Evolutionary conservation across 805 yeast genomes (phyloP).

Genomic region (Lachancea dasiensis): DNA sequence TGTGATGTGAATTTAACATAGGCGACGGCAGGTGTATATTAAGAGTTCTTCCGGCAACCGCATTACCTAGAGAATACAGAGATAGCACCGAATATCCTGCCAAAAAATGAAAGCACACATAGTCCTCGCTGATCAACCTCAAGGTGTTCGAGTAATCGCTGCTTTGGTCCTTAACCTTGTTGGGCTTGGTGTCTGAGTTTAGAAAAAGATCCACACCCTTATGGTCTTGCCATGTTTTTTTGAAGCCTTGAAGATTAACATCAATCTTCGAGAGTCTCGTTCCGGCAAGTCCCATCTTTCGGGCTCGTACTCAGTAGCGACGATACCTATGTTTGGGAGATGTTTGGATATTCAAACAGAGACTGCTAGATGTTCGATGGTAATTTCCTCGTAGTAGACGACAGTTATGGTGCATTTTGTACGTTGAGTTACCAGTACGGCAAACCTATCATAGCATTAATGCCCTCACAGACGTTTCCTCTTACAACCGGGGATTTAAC

Average conservation of each 20-base stretch:
- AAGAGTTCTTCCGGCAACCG: conserved; percentile 18
- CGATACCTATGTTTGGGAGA: too few species aligned
- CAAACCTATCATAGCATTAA: too few species aligned
- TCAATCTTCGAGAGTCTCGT: conserved; percentile 25
- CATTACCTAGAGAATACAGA: conserved; percentile 21
- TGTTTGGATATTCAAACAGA: too few species aligned
- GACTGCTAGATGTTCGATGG: too few species aligned
- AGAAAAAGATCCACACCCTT: conserved; percentile 19
- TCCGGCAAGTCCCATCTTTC: conserved; percentile 5
- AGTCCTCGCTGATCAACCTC: conserved; percentile 15
- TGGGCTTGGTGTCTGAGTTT: conserved; percentile 7
- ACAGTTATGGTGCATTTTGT: too few species aligned
- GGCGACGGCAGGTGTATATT: conserved; percentile 22
- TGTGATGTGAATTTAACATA: conserved; percentile 24
- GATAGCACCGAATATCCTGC: conserved; percentile 17
- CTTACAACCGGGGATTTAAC: too few species aligned
- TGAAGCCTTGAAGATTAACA: conserved; percentile 21
- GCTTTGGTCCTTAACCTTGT: conserved; percentile 11
- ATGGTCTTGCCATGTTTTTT: conserved; percentile 12
- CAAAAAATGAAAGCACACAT: conserved; percentile 26
- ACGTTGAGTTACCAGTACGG: too few species aligned
- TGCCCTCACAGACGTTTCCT: too few species aligned
- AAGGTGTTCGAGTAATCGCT: conserved; percentile 20
- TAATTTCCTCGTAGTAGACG: too few species aligned
- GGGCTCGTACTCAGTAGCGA: too few species aligned